Percentiles rank a stretch among this genome's conserved stretches.
Conservation (phyloP, 129 eudicot genomes). For the Calendula officinalis region DNA sequence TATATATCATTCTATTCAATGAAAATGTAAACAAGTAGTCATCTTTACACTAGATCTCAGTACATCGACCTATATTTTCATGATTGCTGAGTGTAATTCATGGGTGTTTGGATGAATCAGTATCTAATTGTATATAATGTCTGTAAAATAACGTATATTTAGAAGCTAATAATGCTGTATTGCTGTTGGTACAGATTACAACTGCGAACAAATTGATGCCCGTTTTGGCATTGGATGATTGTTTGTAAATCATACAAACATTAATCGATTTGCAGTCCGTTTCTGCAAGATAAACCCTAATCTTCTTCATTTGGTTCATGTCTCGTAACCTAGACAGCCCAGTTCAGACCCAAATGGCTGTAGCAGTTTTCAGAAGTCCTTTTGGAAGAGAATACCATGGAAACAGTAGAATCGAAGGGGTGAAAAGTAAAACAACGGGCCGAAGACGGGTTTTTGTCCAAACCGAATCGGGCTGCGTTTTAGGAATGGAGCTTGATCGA, state of each 20-base stretch:
- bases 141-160: no score
- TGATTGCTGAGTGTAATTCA: neutral
- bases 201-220: conserved; percentile 9
- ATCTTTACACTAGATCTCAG: neutral
- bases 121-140: neutral
- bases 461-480: conserved; percentile 84
- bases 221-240: conserved; percentile 31
- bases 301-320: conserved; percentile 45
- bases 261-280: conserved; percentile 26
- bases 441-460: conserved; percentile 93
- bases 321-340: conserved; percentile 73
- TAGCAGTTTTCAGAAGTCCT: conserved; percentile 62
- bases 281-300: conserved; percentile 13
- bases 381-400: conserved; percentile 72
- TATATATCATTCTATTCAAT: no score
- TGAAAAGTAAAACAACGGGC: conserved; percentile 40
- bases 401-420: conserved; percentile 57
- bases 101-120: neutral
- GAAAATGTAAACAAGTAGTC: no score
- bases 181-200: conserved; percentile 26
- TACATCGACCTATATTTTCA: neutral
- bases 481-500: conserved; percentile 92
- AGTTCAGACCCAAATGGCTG: conserved; percentile 97
- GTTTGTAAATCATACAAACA: conserved; percentile 9
- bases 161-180: neutral